Conservation (phyloP, 176 grass and related monocot species). For the Calamus simplicifolius region DNA sequence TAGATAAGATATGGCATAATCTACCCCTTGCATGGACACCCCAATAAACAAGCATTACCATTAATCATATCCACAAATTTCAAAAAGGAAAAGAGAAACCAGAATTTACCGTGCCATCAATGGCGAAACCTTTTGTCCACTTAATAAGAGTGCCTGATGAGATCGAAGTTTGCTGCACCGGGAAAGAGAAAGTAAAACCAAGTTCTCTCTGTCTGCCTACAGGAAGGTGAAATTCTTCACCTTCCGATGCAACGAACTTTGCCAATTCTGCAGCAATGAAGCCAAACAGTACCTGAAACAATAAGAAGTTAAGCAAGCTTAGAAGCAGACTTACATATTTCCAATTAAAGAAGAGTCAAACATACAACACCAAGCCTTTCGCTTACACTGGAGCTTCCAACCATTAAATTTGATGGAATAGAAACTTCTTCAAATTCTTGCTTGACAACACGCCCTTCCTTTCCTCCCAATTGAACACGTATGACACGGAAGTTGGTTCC, state of each 20-base stretch:
- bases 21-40: too few relatives aligned
- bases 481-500: slow-evolving; percentile 18
- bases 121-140: slow-evolving; percentile 16
- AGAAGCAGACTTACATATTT: too few relatives aligned
- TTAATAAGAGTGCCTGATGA: slow-evolving; percentile 11
- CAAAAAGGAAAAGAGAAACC: too few relatives aligned
- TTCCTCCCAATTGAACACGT: slow-evolving; percentile 16
- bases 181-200: slow-evolving; percentile 17
- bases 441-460: slow-evolving; percentile 9
- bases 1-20: too few relatives aligned
- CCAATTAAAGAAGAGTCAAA: too few relatives aligned
- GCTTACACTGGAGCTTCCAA: slow-evolving; percentile 8
- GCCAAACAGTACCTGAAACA: slow-evolving; percentile 10
- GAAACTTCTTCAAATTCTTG: slow-evolving; percentile 13
- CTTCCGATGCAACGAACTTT: slow-evolving; percentile 8
- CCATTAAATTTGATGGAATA: slow-evolving; percentile 9
- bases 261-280: slow-evolving; percentile 14
- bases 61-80: too few relatives aligned
- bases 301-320: too few relatives aligned
- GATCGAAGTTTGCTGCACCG: slow-evolving; percentile 11
- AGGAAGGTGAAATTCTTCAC: slow-evolving; percentile 13
- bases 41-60: too few relatives aligned
- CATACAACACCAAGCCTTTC: too few relatives aligned
- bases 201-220: slow-evolving; percentile 8
- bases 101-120: slow-evolving; percentile 8